Percentiles rank a stretch among this genome's conserved stretches.
phyloP scores from a whole-genome alignment of 78 protist species.

The Mantamonas sphyraenae region DNA sequence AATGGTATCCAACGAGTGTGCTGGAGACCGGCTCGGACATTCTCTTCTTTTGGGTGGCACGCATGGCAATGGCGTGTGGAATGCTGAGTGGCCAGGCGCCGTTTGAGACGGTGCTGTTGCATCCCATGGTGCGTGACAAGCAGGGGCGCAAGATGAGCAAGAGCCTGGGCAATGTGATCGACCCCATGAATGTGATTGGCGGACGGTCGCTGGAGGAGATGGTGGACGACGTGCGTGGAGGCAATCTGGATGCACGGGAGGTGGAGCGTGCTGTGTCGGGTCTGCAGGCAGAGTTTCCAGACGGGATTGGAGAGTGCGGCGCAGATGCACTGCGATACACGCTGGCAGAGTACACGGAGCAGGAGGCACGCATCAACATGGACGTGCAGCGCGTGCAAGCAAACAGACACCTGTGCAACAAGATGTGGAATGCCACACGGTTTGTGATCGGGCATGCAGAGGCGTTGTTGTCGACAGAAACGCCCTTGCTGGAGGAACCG shows the following conservation, averaged over 20 bases:
- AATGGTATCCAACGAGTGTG: constrained; percentile 67
- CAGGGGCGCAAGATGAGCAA: constrained; percentile 96
- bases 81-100: constrained; percentile 52
- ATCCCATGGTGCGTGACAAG: constrained; percentile 84
- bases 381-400: constrained; percentile 56
- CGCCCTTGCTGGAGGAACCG: too few relatives aligned
- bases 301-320: constrained; percentile 84
- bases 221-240: not conserved
- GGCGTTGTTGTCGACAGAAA: not conserved
- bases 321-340: constrained; percentile 80
- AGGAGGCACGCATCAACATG: constrained; percentile 59
- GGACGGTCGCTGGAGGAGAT: constrained; percentile 28
- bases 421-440: constrained; percentile 76
- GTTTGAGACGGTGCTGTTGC: constrained; percentile 58
- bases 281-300: constrained; percentile 55
- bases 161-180: constrained; percentile 88
- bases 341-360: constrained; percentile 37
- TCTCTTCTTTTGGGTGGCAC: constrained; percentile 93
- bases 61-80: constrained; percentile 87
- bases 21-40: constrained; percentile 92
- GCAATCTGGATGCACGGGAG: not conserved
- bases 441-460: constrained; percentile 10
- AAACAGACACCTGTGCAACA: constrained; percentile 75
- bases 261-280: not conserved
- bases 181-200: constrained; percentile 67